These are phyloP conservation scores for Podila minutissima DNA, from an alignment of 192 early-diverging fungal species.

Conservation along the genomic window DNA sequence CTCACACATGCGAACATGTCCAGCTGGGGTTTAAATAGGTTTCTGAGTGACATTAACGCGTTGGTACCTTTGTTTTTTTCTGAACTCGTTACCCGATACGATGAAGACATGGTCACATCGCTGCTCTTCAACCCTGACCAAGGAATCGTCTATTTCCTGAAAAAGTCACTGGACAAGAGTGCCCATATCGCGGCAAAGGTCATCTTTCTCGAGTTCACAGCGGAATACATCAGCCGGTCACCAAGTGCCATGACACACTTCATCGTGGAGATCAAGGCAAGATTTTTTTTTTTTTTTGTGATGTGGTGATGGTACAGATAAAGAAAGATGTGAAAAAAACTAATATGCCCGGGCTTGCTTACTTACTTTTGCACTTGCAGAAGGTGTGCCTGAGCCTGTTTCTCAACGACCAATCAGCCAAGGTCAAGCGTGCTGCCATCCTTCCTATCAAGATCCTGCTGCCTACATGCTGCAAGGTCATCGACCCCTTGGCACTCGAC, in stretches of 20 bases:
- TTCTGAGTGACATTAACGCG: background rate
- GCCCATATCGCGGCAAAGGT: constrained; percentile 38
- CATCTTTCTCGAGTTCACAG: constrained; percentile 57
- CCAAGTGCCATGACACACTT: constrained; percentile 39
- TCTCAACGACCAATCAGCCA: constrained; percentile 32
- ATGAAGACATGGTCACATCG: constrained; percentile 56
- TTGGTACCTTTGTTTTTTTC: background rate
- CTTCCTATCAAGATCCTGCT: constrained; percentile 51
- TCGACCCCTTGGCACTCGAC: constrained; percentile 47
- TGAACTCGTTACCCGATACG: background rate
- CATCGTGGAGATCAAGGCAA: constrained; percentile 52
- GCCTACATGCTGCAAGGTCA: constrained; percentile 24
- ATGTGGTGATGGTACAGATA: too few relatives aligned
- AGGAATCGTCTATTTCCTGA: constrained; percentile 57
- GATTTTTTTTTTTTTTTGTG: background rate
- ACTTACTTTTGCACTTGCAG: constrained; percentile 7
- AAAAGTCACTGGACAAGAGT: constrained; percentile 32
- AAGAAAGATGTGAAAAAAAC: too few relatives aligned
- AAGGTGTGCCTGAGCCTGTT: constrained; percentile 35
- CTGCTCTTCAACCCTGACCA: constrained; percentile 53
- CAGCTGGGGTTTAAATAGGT: background rate
- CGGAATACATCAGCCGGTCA: constrained; percentile 50
- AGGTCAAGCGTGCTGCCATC: constrained; percentile 47
- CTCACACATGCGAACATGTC: background rate
- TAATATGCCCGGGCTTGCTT: too few relatives aligned